Evolutionary conservation across 352 stramenopile genomes (phyloP).

Genomic region (Saprolegnia parasitica): DNA sequence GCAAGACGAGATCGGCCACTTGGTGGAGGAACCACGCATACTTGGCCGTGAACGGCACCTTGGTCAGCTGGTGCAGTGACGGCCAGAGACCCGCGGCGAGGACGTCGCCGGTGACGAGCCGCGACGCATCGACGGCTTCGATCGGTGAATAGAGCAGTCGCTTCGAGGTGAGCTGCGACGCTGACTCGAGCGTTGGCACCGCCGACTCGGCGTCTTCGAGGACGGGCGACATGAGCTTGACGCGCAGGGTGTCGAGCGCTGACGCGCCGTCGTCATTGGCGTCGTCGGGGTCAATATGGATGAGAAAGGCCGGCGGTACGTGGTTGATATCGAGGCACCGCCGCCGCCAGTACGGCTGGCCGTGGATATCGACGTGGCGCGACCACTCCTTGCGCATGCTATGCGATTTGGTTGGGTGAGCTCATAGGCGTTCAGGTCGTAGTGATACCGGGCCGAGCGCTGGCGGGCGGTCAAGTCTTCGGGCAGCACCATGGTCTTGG

Average conservation of each 20-base stretch:
- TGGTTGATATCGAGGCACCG: slow-evolving; percentile 14
- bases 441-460: slow-evolving; percentile 3
- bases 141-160: slow-evolving; percentile 42
- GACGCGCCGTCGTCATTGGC: slow-evolving; percentile 37
- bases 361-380: slow-evolving; percentile 56
- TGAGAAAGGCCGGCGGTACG: not conserved
- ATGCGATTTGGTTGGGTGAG: not conserved
- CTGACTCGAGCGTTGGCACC: slow-evolving; percentile 33
- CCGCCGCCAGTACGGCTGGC: slow-evolving; percentile 66
- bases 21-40: slow-evolving; percentile 78
- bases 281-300: slow-evolving; percentile 37
- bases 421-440: not conserved
- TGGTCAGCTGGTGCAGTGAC: slow-evolving; percentile 27
- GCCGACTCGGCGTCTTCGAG: not conserved
- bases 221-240: not conserved
- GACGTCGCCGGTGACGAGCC: slow-evolving; percentile 55
- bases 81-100: slow-evolving; percentile 47
- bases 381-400: slow-evolving; percentile 77
- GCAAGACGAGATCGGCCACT: slow-evolving; percentile 52
- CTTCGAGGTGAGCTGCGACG: slow-evolving; percentile 36
- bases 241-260: not conserved
- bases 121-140: slow-evolving; percentile 52
- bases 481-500: slow-evolving; percentile 15
- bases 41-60: slow-evolving; percentile 64
- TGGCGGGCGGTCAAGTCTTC: slow-evolving; percentile 11